Base-by-base conservation (phyloP, 805 yeast species). In the Saccharomycopsis fermentans region DNA sequence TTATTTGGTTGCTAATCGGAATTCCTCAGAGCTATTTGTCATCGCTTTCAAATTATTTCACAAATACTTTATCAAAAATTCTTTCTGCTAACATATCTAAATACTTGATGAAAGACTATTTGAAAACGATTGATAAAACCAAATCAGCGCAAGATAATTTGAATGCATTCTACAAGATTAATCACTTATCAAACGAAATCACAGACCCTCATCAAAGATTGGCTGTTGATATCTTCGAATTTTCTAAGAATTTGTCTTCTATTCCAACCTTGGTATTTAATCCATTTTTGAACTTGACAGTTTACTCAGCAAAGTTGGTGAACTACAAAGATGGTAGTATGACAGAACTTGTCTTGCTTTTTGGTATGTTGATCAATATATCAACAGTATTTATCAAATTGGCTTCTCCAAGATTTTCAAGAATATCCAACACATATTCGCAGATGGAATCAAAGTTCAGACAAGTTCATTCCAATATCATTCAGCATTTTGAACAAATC, bases 381-480 rank as follows among this genome's bases (percentile, higher is more conserved):
- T 88, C 96, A 36, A 89, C 96, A 2, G 76, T 83, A 29, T 73
- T 86, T 43, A 73, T 91, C 64, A 79, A 85, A 64, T 74, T 87
- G 56, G 81, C 90, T 64, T 88, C 96, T 3, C 98, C 98, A 19
- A 94, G 94, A 54, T 91, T 91, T 67, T 91, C 96, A 16, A 86
- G 80, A 67, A 74, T 88, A 54, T 86, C 94, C 1, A 78, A 87
- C 55, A 83, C 82, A 59, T 83, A 83, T 66, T 90, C 96, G 17
- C 79, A 82, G 53, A 75, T 90, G 56, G 97, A 91, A 70, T 95
- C 96, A 61, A 84, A 86, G 67, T 85, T 90, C 65, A 82, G 96
- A 64, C 80, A 86, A 17, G 78, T 86, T 27, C 97, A 91, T 71
- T 83, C 96, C 1, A 85, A 90, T 67, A 75, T 91, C 17, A 89